These are phyloP conservation scores for Pseudogymnoascus sp. DNA, from an alignment of 2,329 filamentous ascomycete genomes.

Conservation along the genomic window DNA sequence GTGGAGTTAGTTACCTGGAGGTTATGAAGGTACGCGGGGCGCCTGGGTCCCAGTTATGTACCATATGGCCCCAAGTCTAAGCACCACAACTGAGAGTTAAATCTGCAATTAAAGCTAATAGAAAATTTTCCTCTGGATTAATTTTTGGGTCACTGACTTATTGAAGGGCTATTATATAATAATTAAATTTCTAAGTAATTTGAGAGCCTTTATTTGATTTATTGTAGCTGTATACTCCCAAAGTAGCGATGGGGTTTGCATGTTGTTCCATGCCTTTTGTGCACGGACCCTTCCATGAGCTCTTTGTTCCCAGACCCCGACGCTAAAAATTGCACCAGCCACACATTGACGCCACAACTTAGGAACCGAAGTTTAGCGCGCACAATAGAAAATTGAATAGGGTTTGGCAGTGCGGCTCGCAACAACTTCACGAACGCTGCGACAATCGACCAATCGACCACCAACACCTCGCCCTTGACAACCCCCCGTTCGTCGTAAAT, in stretches of 20 bases:
- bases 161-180: not conserved
- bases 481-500: conserved; percentile 11
- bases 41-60: not conserved
- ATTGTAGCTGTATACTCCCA: not conserved
- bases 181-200: not conserved
- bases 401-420: conserved; percentile 8
- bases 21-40: not conserved
- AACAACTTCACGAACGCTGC: conserved; percentile 9
- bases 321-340: conserved; percentile 7
- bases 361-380: conserved; percentile 10
- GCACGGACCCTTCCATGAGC: not conserved
- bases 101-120: not conserved
- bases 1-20: not conserved
- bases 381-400: conserved; percentile 9
- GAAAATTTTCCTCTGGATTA: not conserved
- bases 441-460: conserved; percentile 10
- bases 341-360: conserved; percentile 1
- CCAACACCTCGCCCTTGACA: conserved; percentile 8
- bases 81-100: not conserved
- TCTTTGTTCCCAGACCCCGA: conserved; percentile 1
- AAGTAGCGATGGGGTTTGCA: not conserved
- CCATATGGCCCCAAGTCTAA: not conserved
- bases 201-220: not conserved
- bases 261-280: not conserved
- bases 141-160: not conserved